phyloP scores from a whole-genome alignment of 192 early-diverging fungal species.

The Paraglomus brasilianum region DNA sequence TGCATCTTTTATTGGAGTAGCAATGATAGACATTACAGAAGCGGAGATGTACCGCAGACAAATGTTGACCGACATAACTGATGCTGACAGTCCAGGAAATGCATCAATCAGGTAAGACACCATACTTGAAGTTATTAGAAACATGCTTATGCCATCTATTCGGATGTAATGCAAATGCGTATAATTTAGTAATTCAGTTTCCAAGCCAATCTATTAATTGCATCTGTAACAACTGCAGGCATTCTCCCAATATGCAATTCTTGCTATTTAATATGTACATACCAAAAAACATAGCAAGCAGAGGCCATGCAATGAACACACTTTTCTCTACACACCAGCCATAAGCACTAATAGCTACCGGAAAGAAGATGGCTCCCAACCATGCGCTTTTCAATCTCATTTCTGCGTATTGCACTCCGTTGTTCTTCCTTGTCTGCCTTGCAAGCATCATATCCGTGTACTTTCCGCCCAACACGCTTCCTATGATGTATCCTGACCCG shows the following conservation, averaged over 20 bases:
- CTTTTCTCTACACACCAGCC: background rate
- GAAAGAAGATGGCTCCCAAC: background rate
- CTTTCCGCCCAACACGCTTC: slow-evolving; percentile 1
- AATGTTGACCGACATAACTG: slow-evolving; percentile 14
- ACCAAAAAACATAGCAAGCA: slow-evolving; percentile 10
- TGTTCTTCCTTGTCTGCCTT: background rate
- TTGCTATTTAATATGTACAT: background rate
- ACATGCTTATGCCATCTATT: background rate
- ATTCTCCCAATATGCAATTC: background rate
- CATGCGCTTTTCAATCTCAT: slow-evolving; percentile 15
- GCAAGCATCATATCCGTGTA: slow-evolving; percentile 7
- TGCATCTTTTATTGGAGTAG: background rate
- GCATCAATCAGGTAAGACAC: slow-evolving; percentile 28
- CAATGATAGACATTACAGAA: slow-evolving; percentile 8
- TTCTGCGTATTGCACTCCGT: background rate
- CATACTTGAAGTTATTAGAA: background rate
- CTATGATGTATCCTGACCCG: slow-evolving; percentile 17
- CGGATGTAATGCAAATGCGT: background rate
- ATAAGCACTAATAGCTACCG: background rate
- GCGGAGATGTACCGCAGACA: slow-evolving; percentile 16
- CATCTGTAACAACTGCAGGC: too few species aligned
- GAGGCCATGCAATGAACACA: background rate
- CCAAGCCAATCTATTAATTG: too few species aligned
- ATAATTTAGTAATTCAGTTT: too few species aligned
- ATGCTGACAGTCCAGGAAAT: slow-evolving; percentile 21